Percentiles rank a stretch among this genome's conserved stretches.
Evolutionary conservation across 306 rosid genomes (phyloP).

Genomic region (Canavalia ensiformis): DNA sequence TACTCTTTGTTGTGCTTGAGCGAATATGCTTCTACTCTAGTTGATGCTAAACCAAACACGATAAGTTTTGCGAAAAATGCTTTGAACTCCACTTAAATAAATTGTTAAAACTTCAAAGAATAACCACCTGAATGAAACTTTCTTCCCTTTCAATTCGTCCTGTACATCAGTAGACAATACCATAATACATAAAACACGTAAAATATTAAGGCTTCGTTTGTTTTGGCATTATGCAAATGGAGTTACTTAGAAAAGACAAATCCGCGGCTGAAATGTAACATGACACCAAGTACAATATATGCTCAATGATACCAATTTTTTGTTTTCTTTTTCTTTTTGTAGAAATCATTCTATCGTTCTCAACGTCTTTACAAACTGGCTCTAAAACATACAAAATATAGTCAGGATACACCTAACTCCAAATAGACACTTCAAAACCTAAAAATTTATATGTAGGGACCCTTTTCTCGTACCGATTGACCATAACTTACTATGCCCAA

Average conservation of each 20-base stretch:
- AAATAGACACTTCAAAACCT: background rate
- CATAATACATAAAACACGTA: constrained; percentile 32
- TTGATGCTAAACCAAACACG: too few relatives aligned
- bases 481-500: background rate
- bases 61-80: background rate
- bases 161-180: constrained; percentile 32
- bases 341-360: too few relatives aligned
- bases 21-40: too few relatives aligned
- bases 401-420: background rate
- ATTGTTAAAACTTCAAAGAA: background rate
- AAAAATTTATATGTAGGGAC: background rate
- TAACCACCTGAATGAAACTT: constrained; percentile 33
- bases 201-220: background rate
- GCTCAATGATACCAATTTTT: too few relatives aligned
- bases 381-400: background rate
- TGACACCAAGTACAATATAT: too few relatives aligned
- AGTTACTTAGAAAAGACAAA: too few relatives aligned
- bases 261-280: too few relatives aligned
- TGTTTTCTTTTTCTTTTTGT: too few relatives aligned
- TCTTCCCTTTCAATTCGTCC: constrained; percentile 31
- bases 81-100: constrained; percentile 2
- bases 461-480: background rate
- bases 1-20: too few relatives aligned
- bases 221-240: too few relatives aligned
- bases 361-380: too few relatives aligned